Percentiles rank a stretch among this genome's conserved stretches.
Evolutionary conservation across 1,284 basidiomycete genomes (phyloP).

Genomic region (Lignosus rhinocerotis): DNA sequence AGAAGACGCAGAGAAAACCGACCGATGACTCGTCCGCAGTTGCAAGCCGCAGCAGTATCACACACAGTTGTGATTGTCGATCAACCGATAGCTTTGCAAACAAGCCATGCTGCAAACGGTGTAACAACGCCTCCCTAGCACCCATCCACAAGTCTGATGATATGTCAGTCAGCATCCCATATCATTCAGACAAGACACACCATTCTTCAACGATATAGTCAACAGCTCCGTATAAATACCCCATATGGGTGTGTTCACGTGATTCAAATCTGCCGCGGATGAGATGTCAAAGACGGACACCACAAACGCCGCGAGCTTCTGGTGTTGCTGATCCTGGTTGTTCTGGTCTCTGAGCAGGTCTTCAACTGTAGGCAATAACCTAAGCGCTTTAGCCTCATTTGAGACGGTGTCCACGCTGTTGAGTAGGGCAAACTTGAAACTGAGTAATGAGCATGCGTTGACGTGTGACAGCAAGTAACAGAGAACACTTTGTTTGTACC

Average conservation of each 20-base stretch:
- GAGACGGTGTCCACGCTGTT: conserved; percentile 59
- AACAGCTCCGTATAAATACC: conserved; percentile 46
- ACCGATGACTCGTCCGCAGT: conserved; percentile 48
- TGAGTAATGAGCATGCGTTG: conserved; percentile 54
- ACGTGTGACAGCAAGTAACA: conserved; percentile 87
- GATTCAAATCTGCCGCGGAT: conserved; percentile 46
- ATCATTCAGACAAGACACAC: conserved; percentile 31
- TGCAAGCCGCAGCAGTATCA: conserved; percentile 52
- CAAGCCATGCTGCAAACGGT: conserved; percentile 51
- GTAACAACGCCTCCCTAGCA: conserved; percentile 42
- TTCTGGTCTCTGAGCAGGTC: conserved; percentile 37
- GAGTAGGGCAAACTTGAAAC: conserved; percentile 60
- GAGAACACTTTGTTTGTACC: conserved; percentile 74
- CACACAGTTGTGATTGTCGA: conserved; percentile 56
- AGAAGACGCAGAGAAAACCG: conserved; percentile 26
- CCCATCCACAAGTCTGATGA: conserved; percentile 29
- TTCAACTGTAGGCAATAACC: conserved; percentile 65
- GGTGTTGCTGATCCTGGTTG: neutral
- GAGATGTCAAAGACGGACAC: conserved; percentile 58
- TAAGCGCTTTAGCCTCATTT: conserved; percentile 63
- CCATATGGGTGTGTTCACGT: conserved; percentile 48
- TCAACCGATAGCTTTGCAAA: conserved; percentile 52
- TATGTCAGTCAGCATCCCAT: neutral
- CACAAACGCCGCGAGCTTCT: conserved; percentile 48
- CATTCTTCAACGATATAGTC: conserved; percentile 46